These are phyloP conservation scores for Cryptococcus sp. DNA, from an alignment of 1,284 basidiomycete species.

Conservation along the genomic window DNA sequence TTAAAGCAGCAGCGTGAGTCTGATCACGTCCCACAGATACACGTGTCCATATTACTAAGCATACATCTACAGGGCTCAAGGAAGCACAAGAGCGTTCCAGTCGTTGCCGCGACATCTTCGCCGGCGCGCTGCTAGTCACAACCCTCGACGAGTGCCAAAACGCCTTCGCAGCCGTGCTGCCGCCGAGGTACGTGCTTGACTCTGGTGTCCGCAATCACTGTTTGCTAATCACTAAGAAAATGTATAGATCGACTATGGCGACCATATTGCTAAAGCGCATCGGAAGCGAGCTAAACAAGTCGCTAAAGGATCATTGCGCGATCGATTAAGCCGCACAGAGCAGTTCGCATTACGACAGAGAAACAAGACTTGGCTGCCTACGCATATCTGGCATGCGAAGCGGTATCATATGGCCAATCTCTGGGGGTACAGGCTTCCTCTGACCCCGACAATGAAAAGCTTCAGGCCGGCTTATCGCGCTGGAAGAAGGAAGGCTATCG, in stretches of 20 bases:
- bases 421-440: conserved; percentile 85
- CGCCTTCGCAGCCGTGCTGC: conserved; percentile 74
- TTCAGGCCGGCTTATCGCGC: conserved; percentile 86
- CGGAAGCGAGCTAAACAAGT: conserved; percentile 51
- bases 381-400: conserved; percentile 92
- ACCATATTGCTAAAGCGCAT: conserved; percentile 60
- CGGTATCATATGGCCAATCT: conserved; percentile 86
- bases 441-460: conserved; percentile 82
- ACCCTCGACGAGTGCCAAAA: conserved; percentile 82
- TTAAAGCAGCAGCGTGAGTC: conserved; percentile 70
- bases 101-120: conserved; percentile 83
- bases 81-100: conserved; percentile 83
- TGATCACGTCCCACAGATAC: neutral
- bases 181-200: conserved; percentile 64
- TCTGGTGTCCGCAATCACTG: neutral
- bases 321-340: conserved; percentile 33
- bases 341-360: conserved; percentile 41
- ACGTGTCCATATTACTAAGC: conserved; percentile 6
- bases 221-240: neutral
- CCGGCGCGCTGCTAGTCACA: conserved; percentile 86
- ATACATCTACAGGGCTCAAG: conserved; percentile 50
- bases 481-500: conserved; percentile 73
- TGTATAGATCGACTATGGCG: conserved; percentile 72
- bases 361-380: conserved; percentile 86
- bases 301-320: conserved; percentile 35